These are phyloP conservation scores for Colletotrichum cereale DNA, from an alignment of 2,329 filamentous ascomycete genomes.

Conservation along the genomic window DNA sequence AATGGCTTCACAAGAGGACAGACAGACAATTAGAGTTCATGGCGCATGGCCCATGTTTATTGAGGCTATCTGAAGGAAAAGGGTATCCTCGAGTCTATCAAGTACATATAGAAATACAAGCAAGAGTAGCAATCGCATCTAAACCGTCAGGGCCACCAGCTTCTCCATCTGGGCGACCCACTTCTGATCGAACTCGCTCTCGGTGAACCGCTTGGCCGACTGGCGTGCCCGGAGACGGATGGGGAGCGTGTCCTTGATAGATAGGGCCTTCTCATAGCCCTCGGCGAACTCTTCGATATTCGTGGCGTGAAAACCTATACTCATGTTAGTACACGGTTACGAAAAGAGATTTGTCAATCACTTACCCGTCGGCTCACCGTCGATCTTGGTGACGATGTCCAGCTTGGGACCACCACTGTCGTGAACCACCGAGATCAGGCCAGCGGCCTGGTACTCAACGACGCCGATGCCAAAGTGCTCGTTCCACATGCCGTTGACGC, in stretches of 20 bases:
- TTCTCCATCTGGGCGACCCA: slow-evolving; percentile 83
- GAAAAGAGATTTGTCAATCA: slow-evolving; percentile 7
- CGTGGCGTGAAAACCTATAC: slow-evolving; percentile 83
- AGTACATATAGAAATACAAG: slow-evolving; percentile 40
- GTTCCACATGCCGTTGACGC: slow-evolving; percentile 99
- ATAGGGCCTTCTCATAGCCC: slow-evolving; percentile 82
- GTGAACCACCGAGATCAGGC: slow-evolving; percentile 92
- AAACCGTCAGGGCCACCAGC: slow-evolving; percentile 66
- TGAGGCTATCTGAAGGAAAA: slow-evolving; percentile 42
- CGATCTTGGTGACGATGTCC: slow-evolving; percentile 88
- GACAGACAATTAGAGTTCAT: neutral
- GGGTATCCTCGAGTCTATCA: slow-evolving; percentile 55
- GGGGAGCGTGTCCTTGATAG: slow-evolving; percentile 76
- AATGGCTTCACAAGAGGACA: neutral
- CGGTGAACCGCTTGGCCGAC: slow-evolving; percentile 88
- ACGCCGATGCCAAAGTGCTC: slow-evolving; percentile 99
- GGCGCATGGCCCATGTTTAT: slow-evolving; percentile 14
- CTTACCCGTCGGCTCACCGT: slow-evolving; percentile 82
- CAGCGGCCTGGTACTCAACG: slow-evolving; percentile 97
- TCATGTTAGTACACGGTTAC: slow-evolving; percentile 39
- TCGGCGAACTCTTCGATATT: slow-evolving; percentile 83
- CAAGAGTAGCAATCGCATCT: slow-evolving; percentile 28
- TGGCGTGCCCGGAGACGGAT: slow-evolving; percentile 82
- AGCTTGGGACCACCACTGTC: slow-evolving; percentile 92
- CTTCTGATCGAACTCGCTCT: slow-evolving; percentile 83